These are phyloP conservation scores for Tricholoma hemisulphureum DNA, from an alignment of 768 basidiomycete genomes.

Conservation along the genomic window DNA sequence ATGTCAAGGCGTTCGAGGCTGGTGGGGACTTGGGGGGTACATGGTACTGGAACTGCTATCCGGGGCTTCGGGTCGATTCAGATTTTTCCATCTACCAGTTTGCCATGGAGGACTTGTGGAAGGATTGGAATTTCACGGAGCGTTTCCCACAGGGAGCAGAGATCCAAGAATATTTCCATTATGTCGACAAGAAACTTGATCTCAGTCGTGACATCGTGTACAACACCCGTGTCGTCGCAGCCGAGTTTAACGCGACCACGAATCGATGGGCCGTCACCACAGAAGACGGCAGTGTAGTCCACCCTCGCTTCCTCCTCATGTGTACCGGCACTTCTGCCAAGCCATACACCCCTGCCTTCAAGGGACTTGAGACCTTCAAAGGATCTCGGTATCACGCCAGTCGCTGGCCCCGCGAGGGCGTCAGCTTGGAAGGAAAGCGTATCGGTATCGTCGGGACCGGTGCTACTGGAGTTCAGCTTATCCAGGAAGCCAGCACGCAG, in stretches of 20 bases:
- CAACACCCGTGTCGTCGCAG: slow-evolving; percentile 14
- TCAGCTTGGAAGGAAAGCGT: slow-evolving; percentile 13
- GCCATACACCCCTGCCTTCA: slow-evolving; percentile 9
- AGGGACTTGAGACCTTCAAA: slow-evolving; percentile 13
- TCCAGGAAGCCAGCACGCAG: slow-evolving; percentile 8
- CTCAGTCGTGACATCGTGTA: slow-evolving; percentile 14
- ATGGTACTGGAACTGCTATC: slow-evolving; percentile 29
- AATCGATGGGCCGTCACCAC: slow-evolving; percentile 14
- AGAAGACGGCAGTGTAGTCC: slow-evolving; percentile 5
- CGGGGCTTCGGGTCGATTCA: slow-evolving; percentile 19
- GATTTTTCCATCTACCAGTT: slow-evolving; percentile 14
- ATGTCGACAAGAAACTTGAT: slow-evolving; percentile 12
- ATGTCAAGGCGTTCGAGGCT: slow-evolving; percentile 20
- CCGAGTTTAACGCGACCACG: slow-evolving; percentile 5
- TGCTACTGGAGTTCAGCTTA: slow-evolving; percentile 15
- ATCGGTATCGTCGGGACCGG: slow-evolving; percentile 22
- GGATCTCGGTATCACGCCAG: slow-evolving; percentile 14
- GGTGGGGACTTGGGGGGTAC: slow-evolving; percentile 22
- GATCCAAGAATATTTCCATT: slow-evolving; percentile 13
- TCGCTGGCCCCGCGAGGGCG: slow-evolving; percentile 11
- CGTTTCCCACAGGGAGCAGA: slow-evolving; percentile 5
- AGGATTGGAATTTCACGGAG: slow-evolving; percentile 14
- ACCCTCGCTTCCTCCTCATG: slow-evolving; percentile 13
- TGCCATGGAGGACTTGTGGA: slow-evolving; percentile 13
- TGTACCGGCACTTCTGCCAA: slow-evolving; percentile 14